Percentiles rank a stretch among this genome's conserved stretches.
These are phyloP conservation scores for Saturnispora kantuleensis DNA, from an alignment of 805 yeast genomes.

Conservation along the genomic window DNA sequence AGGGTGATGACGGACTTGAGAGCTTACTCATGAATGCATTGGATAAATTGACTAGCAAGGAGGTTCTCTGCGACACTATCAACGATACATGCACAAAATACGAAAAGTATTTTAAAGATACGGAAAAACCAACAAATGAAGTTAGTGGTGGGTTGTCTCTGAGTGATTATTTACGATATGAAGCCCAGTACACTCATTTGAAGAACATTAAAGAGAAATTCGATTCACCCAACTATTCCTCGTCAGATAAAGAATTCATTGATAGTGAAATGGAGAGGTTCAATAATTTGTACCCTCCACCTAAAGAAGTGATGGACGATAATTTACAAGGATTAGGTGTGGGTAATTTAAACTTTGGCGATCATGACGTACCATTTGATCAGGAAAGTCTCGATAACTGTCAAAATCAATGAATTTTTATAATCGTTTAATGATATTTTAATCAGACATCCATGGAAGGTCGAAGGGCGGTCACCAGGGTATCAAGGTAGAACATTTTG, in stretches of 20 bases:
- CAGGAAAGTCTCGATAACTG: slow-evolving; percentile 48
- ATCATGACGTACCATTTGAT: slow-evolving; percentile 45
- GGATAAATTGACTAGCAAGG: slow-evolving; percentile 75
- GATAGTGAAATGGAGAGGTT: slow-evolving; percentile 52
- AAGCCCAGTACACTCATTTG: slow-evolving; percentile 53
- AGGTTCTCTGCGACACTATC: slow-evolving; percentile 79
- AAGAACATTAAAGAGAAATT: slow-evolving; percentile 52
- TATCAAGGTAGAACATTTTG: slow-evolving; percentile 45
- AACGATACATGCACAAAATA: slow-evolving; percentile 68
- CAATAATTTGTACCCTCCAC: slow-evolving; percentile 74
- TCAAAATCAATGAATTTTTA: slow-evolving; percentile 27
- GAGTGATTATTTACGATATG: slow-evolving; percentile 36
- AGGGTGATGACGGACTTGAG: slow-evolving; percentile 20
- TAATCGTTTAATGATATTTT: neutral
- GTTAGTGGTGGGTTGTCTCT: slow-evolving; percentile 22
- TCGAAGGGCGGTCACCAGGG: slow-evolving; percentile 76
- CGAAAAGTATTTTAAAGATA: slow-evolving; percentile 54
- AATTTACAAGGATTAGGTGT: slow-evolving; percentile 36
- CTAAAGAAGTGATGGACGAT: slow-evolving; percentile 49
- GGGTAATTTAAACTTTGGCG: slow-evolving; percentile 21
- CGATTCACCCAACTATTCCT: slow-evolving; percentile 51
- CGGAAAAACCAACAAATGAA: slow-evolving; percentile 24
- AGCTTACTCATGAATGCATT: slow-evolving; percentile 60
- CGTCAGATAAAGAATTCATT: slow-evolving; percentile 39
- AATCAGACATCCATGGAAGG: slow-evolving; percentile 95